Evolutionary conservation across 2,329 filamentous ascomycete genomes (phyloP), one percentile per base, ranked within the genome.

Genomic region (Lachnellula cervina): DNA sequence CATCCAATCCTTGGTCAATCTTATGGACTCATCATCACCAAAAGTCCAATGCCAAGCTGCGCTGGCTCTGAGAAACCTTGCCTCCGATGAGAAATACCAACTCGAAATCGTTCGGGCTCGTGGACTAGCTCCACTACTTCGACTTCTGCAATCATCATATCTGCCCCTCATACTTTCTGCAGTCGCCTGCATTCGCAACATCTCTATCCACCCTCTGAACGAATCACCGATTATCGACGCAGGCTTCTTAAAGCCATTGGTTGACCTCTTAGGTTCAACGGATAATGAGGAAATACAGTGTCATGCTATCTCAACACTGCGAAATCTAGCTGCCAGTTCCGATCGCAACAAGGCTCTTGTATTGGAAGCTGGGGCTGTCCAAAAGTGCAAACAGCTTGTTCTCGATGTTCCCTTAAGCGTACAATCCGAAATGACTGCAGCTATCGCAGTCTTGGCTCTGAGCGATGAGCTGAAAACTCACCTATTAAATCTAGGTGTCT

Each of bases 281-380:
- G 93, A 97, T 66, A 97, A 97, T 69, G 94, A 99, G 72, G 94
- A 99, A 71, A 99, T 99, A 51, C 94, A 99, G 71, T 99, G 94
- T 70, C 94, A 99, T 69, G 94, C 94, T 55, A 99, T 99, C 62
- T 97, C 94, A 5, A 99, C 94, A 0, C 80, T 99, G 49, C 86
- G 94, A 61, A 99, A 99, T 68, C 80, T 99, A 56, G 94, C 94
- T 6, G 94, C 94, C 54, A 97, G 92, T 74, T 97, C 93, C 7
- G 94, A 99, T 71, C 86, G 90, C 60, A 99, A 99, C 80, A 99
- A 99, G 76, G 89, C 95, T 56, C 80, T 99, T n/a, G 94, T 99
- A 1, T 77, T 99, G 49, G 91, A 97, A 73, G 94, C 94, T 35
- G 94, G 94, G 23, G 94, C 94, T 2, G 94, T 99, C 40, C 91